Percentiles rank a stretch among this genome's conserved stretches.
Evolutionary conservation across 2,329 filamentous ascomycete genomes (phyloP).

Genomic region (Cladosporium sp.): DNA sequence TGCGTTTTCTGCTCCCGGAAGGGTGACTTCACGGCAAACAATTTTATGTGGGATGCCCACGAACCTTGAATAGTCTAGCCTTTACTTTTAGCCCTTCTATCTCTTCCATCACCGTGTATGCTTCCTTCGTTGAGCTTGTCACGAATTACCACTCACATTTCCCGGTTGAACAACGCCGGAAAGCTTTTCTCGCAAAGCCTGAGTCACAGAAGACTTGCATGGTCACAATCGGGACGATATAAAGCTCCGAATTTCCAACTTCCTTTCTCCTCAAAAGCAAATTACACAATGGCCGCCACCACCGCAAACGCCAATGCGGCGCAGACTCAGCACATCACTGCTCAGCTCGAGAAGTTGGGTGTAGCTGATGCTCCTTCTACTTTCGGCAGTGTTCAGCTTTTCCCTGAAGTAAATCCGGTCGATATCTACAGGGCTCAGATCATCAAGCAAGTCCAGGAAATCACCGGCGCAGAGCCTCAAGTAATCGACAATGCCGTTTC

Average conservation of each 20-base stretch:
- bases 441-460: constrained; percentile 60
- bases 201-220: constrained; percentile 13
- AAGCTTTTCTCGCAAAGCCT: constrained; percentile 16
- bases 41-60: constrained; percentile 4
- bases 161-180: constrained; percentile 4
- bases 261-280: constrained; percentile 1
- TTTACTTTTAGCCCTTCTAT: constrained; percentile 2
- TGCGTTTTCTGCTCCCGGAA: neutral
- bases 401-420: constrained; percentile 67
- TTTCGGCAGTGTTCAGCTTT: constrained; percentile 26
- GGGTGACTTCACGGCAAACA: constrained; percentile 6
- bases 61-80: constrained; percentile 7
- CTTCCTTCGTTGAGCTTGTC: constrained; percentile 4
- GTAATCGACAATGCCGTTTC: constrained; percentile 71
- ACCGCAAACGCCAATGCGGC: neutral
- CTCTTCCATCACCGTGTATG: constrained; percentile 6
- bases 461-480: constrained; percentile 64
- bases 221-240: constrained; percentile 10
- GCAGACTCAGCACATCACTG: constrained; percentile 20
- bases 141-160: neutral
- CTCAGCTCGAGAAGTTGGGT: constrained; percentile 27
- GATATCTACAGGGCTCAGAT: constrained; percentile 78
- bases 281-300: constrained; percentile 9
- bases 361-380: constrained; percentile 25
- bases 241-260: neutral